Percentiles rank a stretch among this genome's conserved stretches.
Evolutionary conservation across 2,329 filamentous ascomycete species (phyloP).

Genomic region (Thermomyces lanuginosus): DNA sequence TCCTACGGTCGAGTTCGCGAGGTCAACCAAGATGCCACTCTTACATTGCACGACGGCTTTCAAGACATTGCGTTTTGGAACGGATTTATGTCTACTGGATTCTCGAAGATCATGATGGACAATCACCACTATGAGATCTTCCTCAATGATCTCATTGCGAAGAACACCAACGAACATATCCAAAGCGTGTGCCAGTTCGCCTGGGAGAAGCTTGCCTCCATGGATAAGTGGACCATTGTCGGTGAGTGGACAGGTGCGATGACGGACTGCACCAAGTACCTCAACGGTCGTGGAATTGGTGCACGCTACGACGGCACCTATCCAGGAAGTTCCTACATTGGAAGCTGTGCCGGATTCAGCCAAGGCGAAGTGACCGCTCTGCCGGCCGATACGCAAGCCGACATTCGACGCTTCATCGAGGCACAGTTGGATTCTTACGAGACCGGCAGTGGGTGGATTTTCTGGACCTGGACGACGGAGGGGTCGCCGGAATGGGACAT

Average conservation of each 20-base stretch:
- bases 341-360: conserved; percentile 38
- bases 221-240: conserved; percentile 51
- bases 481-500: conserved; percentile 34
- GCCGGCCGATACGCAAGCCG: conserved; percentile 18
- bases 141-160: conserved; percentile 33
- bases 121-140: conserved; percentile 57
- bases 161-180: conserved; percentile 38
- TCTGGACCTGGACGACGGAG: conserved; percentile 37
- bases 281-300: conserved; percentile 42
- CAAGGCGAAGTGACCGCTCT: conserved; percentile 32
- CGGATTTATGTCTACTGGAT: conserved; percentile 36
- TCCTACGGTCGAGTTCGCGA: conserved; percentile 33
- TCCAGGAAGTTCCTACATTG: conserved; percentile 31
- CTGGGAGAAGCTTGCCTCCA: conserved; percentile 29
- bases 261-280: conserved; percentile 40
- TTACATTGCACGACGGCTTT: conserved; percentile 40
- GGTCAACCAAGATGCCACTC: conserved; percentile 28
- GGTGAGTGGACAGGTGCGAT: conserved; percentile 55
- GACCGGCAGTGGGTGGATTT: conserved; percentile 29
- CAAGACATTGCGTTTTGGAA: conserved; percentile 40
- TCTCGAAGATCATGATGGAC: conserved; percentile 42
- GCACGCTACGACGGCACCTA: conserved; percentile 43
- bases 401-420: conserved; percentile 29
- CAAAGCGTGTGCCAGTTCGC: conserved; percentile 40
- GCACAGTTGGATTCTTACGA: conserved; percentile 32